Conservation (phyloP, 306 rosid species). For the Casuarina equisetifolia region DNA sequence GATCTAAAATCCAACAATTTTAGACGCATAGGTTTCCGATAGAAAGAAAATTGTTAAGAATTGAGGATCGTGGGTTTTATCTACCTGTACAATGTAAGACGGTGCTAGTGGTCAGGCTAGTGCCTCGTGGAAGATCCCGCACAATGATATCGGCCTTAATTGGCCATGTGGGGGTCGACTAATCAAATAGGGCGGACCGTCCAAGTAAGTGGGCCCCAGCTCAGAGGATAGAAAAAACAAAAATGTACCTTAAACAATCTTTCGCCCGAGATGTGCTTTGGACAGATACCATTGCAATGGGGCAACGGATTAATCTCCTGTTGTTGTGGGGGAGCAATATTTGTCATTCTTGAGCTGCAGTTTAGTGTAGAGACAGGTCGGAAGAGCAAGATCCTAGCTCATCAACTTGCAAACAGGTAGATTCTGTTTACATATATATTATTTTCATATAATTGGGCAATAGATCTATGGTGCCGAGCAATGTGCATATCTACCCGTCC, state of each 20-base stretch:
- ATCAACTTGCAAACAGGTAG: neutral
- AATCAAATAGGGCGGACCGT: slow-evolving; percentile 13
- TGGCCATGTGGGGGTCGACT: slow-evolving; percentile 39
- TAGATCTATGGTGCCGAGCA: neutral
- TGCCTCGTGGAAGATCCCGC: slow-evolving; percentile 34
- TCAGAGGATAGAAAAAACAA: neutral
- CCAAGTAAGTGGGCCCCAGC: slow-evolving; percentile 28
- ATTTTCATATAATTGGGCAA: neutral
- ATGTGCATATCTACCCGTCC: neutral
- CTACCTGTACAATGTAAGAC: slow-evolving; percentile 33
- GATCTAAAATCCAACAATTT: slow-evolving; percentile 36
- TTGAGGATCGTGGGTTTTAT: slow-evolving; percentile 36
- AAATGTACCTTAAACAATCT: neutral
- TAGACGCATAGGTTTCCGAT: slow-evolving; percentile 4
- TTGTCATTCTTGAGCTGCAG: slow-evolving; percentile 3
- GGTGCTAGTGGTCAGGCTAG: slow-evolving; percentile 28
- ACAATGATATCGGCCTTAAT: slow-evolving; percentile 50
- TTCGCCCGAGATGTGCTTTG: neutral
- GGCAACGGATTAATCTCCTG: neutral
- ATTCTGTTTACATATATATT: neutral
- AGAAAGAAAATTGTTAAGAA: slow-evolving; percentile 27
- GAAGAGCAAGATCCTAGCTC: slow-evolving; percentile 7
- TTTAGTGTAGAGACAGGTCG: neutral
- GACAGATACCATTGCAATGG: neutral
- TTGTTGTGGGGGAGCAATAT: neutral